Percentiles rank a stretch among this genome's conserved stretches.
phyloP scores from a whole-genome alignment of 306 rosid genomes.

The Prunus armeniaca region DNA sequence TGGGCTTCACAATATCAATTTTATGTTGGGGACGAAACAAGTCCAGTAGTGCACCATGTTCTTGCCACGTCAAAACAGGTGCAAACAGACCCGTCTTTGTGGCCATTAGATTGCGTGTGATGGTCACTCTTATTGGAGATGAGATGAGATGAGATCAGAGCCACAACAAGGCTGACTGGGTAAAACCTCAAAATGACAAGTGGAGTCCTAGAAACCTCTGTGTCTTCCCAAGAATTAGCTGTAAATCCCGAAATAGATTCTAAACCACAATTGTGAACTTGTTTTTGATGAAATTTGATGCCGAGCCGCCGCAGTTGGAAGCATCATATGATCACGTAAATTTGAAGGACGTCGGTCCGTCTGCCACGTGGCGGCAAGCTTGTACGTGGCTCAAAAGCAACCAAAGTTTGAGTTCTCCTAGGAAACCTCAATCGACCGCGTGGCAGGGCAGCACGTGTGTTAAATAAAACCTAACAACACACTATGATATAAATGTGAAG shows the following conservation, averaged over 20 bases:
- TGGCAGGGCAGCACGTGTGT: constrained; percentile 23
- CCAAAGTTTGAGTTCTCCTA: neutral
- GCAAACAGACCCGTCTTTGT: no score
- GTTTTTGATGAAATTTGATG: neutral
- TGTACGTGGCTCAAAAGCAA: constrained; percentile 26
- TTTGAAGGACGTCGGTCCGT: neutral
- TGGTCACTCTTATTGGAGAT: no score
- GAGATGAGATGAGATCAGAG: neutral
- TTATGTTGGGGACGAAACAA: neutral
- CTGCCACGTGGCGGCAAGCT: constrained; percentile 10
- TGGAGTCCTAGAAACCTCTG: neutral
- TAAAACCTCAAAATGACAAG: neutral
- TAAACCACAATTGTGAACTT: neutral
- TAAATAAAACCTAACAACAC: neutral
- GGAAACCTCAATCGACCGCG: constrained; percentile 7
- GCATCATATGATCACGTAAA: neutral
- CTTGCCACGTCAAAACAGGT: neutral
- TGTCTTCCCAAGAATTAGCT: neutral
- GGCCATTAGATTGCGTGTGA: no score
- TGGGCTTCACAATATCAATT: no score
- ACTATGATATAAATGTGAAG: neutral
- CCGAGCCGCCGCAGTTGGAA: neutral
- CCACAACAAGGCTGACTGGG: neutral
- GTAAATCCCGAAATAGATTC: neutral
- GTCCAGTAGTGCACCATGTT: neutral